These are phyloP conservation scores for Epichloe festucae DNA, from an alignment of 2,329 filamentous ascomycete species.

Conservation along the genomic window DNA sequence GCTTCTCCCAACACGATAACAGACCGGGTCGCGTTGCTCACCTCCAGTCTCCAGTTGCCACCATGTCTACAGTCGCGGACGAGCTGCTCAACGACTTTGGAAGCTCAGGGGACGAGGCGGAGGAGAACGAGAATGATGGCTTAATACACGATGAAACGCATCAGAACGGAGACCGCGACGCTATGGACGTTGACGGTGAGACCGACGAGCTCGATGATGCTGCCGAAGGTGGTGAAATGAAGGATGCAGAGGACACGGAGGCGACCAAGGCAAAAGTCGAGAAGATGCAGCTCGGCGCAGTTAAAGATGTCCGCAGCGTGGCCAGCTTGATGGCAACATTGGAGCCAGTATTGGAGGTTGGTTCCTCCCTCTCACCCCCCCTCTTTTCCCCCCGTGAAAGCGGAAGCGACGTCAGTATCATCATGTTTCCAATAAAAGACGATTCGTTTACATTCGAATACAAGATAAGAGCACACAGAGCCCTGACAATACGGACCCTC, in stretches of 20 bases:
- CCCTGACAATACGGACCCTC: slow-evolving; percentile 49
- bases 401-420: slow-evolving; percentile 8
- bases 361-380: slow-evolving; percentile 14
- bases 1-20: background rate
- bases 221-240: slow-evolving; percentile 40
- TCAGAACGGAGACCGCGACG: slow-evolving; percentile 24
- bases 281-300: slow-evolving; percentile 62
- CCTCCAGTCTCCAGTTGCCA: slow-evolving; percentile 8
- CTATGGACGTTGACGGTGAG: slow-evolving; percentile 48
- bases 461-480: slow-evolving; percentile 41
- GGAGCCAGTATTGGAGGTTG: slow-evolving; percentile 71
- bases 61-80: slow-evolving; percentile 83
- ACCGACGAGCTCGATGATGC: slow-evolving; percentile 33
- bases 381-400: slow-evolving; percentile 5
- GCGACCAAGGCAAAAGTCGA: slow-evolving; percentile 68
- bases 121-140: slow-evolving; percentile 43
- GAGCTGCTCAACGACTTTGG: slow-evolving; percentile 69
- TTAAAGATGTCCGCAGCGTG: slow-evolving; percentile 69
- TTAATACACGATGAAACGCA: slow-evolving; percentile 28
- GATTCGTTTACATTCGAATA: slow-evolving; percentile 49
- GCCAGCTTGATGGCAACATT: slow-evolving; percentile 70
- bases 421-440: slow-evolving; percentile 11
- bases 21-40: background rate
- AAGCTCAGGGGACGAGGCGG: slow-evolving; percentile 59
- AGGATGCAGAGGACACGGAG: slow-evolving; percentile 49